phyloP scores from a whole-genome alignment of 495 filamentous ascomycete genomes.

The Neurospora cerealis region DNA sequence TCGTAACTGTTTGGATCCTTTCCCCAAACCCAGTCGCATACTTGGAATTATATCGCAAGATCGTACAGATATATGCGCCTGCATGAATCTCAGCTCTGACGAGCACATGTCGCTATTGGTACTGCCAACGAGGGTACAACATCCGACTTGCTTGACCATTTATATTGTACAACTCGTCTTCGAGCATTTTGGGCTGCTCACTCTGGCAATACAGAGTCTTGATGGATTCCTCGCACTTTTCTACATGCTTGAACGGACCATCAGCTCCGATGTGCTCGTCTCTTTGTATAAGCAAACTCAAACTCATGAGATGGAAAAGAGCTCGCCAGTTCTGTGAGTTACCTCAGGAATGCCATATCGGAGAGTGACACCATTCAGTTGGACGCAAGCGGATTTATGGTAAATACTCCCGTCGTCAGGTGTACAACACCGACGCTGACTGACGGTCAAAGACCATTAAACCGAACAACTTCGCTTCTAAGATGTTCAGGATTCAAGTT shows the following conservation, averaged over 20 bases:
- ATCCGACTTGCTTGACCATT: background rate
- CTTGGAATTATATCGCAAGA: accelerated
- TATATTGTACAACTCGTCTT: too few species aligned
- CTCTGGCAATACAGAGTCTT: too few species aligned
- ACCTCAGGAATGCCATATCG: background rate
- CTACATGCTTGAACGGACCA: background rate
- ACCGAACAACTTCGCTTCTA: too few species aligned
- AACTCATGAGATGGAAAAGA: background rate
- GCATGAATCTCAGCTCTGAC: background rate
- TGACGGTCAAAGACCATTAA: too few species aligned
- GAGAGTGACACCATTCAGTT: background rate
- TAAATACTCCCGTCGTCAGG: too few species aligned
- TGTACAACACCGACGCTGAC: too few species aligned
- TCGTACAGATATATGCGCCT: background rate
- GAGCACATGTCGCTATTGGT: background rate
- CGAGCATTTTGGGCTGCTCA: background rate
- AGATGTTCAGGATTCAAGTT: background rate
- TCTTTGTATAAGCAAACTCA: background rate
- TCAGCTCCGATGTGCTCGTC: background rate
- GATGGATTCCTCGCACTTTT: background rate
- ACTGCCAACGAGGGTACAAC: background rate
- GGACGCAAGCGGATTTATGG: background rate
- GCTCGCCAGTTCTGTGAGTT: background rate
- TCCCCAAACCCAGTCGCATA: background rate
- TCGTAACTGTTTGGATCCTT: too few species aligned